phyloP scores from a whole-genome alignment of 2,329 filamentous ascomycete genomes.

The Beauveria sp. region DNA sequence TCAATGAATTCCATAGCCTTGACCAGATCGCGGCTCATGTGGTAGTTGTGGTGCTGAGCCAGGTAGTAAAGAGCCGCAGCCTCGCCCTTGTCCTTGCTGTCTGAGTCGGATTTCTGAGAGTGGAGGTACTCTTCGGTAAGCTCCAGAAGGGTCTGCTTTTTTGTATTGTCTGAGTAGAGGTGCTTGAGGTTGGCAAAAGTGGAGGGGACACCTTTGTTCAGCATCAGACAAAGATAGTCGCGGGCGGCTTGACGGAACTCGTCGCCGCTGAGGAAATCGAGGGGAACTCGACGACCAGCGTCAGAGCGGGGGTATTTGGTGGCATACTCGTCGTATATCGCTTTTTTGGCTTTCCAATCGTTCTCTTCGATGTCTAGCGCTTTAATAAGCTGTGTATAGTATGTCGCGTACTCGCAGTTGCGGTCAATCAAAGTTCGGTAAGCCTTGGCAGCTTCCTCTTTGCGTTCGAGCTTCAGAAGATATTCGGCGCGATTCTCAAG shows the following conservation, averaged over 20 bases:
- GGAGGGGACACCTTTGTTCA: slow-evolving; percentile 88
- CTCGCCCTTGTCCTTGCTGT: slow-evolving; percentile 52
- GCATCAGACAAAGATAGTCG: slow-evolving; percentile 72
- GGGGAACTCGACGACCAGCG: slow-evolving; percentile 73
- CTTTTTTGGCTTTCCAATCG: slow-evolving; percentile 58
- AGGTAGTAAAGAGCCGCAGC: slow-evolving; percentile 85
- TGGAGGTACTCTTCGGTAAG: slow-evolving; percentile 73
- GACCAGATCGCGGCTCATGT: slow-evolving; percentile 71
- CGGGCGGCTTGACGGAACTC: slow-evolving; percentile 73
- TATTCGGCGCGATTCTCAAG: slow-evolving; percentile 84
- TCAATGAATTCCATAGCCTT: slow-evolving; percentile 81
- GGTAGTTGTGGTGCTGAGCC: slow-evolving; percentile 94
- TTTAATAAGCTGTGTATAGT: slow-evolving; percentile 72
- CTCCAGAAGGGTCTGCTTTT: slow-evolving; percentile 67
- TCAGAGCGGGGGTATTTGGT: slow-evolving; percentile 76
- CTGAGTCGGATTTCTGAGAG: slow-evolving; percentile 43
- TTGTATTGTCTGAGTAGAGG: slow-evolving; percentile 70
- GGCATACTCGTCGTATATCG: slow-evolving; percentile 69
- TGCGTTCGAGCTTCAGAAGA: slow-evolving; percentile 66
- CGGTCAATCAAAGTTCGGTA: slow-evolving; percentile 76
- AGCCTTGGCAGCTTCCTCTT: slow-evolving; percentile 71
- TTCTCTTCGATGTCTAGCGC: slow-evolving; percentile 53
- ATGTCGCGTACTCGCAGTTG: slow-evolving; percentile 79
- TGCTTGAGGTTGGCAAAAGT: slow-evolving; percentile 96
- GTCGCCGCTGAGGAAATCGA: slow-evolving; percentile 81